phyloP scores from a whole-genome alignment of 148 eudicot genomes.

The Amaranthus hypochondriacus region DNA sequence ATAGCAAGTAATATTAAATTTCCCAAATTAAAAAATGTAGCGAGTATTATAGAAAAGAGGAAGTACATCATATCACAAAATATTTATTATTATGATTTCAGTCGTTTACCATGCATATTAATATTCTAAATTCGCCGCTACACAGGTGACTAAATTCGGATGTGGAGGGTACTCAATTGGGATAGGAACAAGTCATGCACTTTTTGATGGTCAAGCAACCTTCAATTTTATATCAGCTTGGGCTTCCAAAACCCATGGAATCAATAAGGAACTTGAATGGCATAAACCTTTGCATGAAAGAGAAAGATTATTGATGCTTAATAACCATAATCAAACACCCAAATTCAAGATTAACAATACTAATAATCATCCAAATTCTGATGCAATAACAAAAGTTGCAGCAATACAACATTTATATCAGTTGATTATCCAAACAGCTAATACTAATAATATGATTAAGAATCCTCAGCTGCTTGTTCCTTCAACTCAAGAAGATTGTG shows the following conservation, averaged over 20 bases:
- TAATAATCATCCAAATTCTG: too few relatives aligned
- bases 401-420: conserved; percentile 30
- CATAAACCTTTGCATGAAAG: conserved; percentile 27
- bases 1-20: too few relatives aligned
- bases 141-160: conserved; percentile 36
- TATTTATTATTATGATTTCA: neutral
- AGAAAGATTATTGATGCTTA: conserved; percentile 1
- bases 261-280: conserved; percentile 10
- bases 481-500: conserved; percentile 12
- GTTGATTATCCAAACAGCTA: conserved; percentile 25
- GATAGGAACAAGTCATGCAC: conserved; percentile 38
- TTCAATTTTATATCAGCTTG: conserved; percentile 33
- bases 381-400: conserved; percentile 9
- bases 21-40: too few relatives aligned
- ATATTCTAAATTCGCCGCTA: too few relatives aligned
- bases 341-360: neutral
- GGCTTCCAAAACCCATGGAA: conserved; percentile 28
- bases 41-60: too few relatives aligned
- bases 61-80: neutral
- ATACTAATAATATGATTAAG: conserved; percentile 2
- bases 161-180: conserved; percentile 49
- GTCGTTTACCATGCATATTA: neutral
- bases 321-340: neutral
- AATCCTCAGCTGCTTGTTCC: conserved; percentile 24
- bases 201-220: conserved; percentile 40